These are phyloP conservation scores for Persicaria tinctoria DNA, from an alignment of 148 eudicot species.

Conservation along the genomic window DNA sequence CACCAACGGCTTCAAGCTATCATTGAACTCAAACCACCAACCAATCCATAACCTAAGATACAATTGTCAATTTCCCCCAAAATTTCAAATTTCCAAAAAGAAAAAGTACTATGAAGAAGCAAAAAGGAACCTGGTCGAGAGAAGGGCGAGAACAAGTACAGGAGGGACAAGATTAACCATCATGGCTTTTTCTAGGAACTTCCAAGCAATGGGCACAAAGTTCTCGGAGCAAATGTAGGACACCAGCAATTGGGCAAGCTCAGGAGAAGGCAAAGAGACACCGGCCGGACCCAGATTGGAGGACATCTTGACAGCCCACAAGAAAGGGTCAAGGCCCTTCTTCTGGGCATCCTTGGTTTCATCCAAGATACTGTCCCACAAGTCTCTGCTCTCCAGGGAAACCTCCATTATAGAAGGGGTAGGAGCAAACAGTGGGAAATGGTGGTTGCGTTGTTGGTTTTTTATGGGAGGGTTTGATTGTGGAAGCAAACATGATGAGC, in stretches of 20 bases:
- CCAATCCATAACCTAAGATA: not conserved
- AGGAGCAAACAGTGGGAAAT: constrained; percentile 6
- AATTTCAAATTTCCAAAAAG: not conserved
- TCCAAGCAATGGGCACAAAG: constrained; percentile 78
- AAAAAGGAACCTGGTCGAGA: constrained; percentile 55
- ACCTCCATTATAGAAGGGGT: constrained; percentile 31
- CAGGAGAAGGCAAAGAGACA: constrained; percentile 57
- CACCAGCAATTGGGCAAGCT: constrained; percentile 63
- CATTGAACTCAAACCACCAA: not conserved
- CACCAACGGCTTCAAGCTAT: not conserved
- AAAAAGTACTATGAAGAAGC: not conserved
- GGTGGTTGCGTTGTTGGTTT: not conserved
- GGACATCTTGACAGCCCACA: constrained; percentile 74
- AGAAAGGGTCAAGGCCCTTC: constrained; percentile 57
- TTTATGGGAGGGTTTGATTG: not conserved
- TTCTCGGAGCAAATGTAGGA: constrained; percentile 89
- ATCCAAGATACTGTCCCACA: constrained; percentile 57
- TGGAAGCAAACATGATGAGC: constrained; percentile 6
- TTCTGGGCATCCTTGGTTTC: constrained; percentile 56
- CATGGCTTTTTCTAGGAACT: constrained; percentile 72
- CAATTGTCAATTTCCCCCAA: not conserved
- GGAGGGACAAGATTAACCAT: constrained; percentile 54
- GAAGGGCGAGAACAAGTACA: constrained; percentile 67
- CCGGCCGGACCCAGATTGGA: constrained; percentile 44
- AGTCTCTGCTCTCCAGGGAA: constrained; percentile 12